phyloP scores from a whole-genome alignment of 2,329 filamentous ascomycete genomes.

The Colletotrichum cordylinicola region DNA sequence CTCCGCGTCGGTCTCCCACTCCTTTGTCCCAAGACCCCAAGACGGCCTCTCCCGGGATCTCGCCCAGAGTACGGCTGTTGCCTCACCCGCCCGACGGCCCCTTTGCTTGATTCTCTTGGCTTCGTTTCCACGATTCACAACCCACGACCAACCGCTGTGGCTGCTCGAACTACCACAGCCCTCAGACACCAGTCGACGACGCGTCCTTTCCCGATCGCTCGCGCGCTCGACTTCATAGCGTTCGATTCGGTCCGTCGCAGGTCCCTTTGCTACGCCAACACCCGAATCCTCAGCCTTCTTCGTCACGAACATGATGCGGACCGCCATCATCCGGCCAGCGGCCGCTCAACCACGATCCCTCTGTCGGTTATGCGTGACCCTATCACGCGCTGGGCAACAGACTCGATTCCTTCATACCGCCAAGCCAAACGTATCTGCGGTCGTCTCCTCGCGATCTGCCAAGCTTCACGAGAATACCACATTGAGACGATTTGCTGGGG shows the following conservation, averaged over 20 bases:
- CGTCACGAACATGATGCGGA: slow-evolving; percentile 40
- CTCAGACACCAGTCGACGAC: background rate
- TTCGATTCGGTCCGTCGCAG: background rate
- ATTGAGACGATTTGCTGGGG: background rate
- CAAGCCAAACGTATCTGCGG: slow-evolving; percentile 20
- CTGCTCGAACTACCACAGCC: slow-evolving; percentile 3
- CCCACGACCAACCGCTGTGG: background rate
- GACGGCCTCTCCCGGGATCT: slow-evolving; percentile 6
- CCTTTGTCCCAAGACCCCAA: background rate
- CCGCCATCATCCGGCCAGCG: slow-evolving; percentile 29
- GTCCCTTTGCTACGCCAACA: background rate
- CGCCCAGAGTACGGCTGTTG: background rate
- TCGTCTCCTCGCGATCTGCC: slow-evolving; percentile 13
- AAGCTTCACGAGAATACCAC: slow-evolving; percentile 2
- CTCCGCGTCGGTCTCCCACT: background rate
- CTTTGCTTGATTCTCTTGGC: slow-evolving; percentile 17
- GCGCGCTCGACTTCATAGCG: background rate
- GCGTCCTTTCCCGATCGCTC: background rate
- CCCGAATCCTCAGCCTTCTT: background rate
- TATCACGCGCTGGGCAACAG: slow-evolving; percentile 26
- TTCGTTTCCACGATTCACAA: background rate
- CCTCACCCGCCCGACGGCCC: background rate
- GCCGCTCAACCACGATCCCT: slow-evolving; percentile 34
- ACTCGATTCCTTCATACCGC: slow-evolving; percentile 18
- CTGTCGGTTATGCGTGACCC: slow-evolving; percentile 50